A percentile compares a stretch with the other conserved stretches of the same genome.
Evolutionary conservation across 2,329 filamentous ascomycete genomes (phyloP).

Genomic region (Exophiala xenobiotica): DNA sequence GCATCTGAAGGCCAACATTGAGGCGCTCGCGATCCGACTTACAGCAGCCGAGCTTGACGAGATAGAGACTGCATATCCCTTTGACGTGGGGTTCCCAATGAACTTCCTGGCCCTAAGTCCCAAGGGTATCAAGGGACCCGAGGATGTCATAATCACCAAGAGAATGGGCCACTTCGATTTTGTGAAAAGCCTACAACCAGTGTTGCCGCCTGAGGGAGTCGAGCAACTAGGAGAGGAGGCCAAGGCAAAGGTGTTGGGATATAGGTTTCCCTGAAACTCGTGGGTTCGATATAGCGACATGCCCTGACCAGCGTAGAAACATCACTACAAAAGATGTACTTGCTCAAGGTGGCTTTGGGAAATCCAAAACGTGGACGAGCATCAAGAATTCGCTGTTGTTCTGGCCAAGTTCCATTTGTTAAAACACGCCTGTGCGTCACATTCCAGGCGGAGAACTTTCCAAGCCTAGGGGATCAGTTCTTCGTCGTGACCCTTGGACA

Average conservation of each 20-base stretch:
- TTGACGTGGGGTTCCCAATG: slow-evolving; percentile 58
- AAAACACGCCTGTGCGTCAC: no score
- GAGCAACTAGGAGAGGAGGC: slow-evolving; percentile 11
- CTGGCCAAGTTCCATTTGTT: no score
- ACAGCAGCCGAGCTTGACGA: slow-evolving; percentile 54
- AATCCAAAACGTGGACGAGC: no score
- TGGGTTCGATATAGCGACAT: not conserved
- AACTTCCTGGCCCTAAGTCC: slow-evolving; percentile 37
- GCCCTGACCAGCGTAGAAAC: not conserved
- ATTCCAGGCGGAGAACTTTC: no score
- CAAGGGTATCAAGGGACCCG: slow-evolving; percentile 9
- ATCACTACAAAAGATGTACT: no score
- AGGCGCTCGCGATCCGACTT: slow-evolving; percentile 53
- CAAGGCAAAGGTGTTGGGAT: slow-evolving; percentile 11
- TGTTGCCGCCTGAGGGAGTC: slow-evolving; percentile 8
- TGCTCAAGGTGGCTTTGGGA: no score
- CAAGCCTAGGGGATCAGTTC: no score
- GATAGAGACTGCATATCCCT: slow-evolving; percentile 54
- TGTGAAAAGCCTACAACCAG: slow-evolving; percentile 9
- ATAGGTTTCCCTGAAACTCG: not conserved
- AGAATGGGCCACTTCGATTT: slow-evolving; percentile 21
- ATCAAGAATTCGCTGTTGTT: no score
- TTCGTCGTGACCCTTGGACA: no score
- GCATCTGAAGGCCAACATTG: slow-evolving; percentile 56
- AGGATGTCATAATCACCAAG: slow-evolving; percentile 15